A percentile compares a stretch with the other conserved stretches of the same genome.
These are phyloP conservation scores for Tympanopsis confertula DNA, from an alignment of 2,329 filamentous ascomycete genomes.

Conservation along the genomic window DNA sequence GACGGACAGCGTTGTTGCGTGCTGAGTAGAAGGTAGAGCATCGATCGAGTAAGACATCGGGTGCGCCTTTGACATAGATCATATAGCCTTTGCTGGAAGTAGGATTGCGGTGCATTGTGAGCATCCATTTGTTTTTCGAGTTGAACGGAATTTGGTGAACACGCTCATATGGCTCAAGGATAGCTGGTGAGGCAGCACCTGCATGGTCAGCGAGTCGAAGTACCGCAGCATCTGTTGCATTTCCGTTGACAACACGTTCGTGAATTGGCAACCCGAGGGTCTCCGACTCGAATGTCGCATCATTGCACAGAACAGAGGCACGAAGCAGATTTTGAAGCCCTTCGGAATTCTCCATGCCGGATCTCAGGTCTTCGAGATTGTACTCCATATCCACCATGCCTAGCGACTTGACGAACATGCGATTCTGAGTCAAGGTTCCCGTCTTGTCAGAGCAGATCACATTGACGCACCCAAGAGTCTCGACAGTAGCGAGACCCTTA, in stretches of 20 bases:
- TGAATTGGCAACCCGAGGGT: constrained; percentile 19
- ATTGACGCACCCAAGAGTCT: constrained; percentile 29
- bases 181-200: not conserved
- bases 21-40: constrained; percentile 13
- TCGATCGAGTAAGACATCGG: constrained; percentile 11
- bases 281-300: constrained; percentile 26
- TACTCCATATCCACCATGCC: constrained; percentile 21
- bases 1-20: constrained; percentile 13
- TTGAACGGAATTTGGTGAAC: constrained; percentile 33
- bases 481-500: constrained; percentile 26
- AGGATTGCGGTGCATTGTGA: constrained; percentile 18
- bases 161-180: constrained; percentile 7
- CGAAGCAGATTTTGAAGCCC: constrained; percentile 11
- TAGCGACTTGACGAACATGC: constrained; percentile 28
- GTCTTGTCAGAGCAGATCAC: constrained; percentile 31
- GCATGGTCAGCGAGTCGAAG: constrained; percentile 23
- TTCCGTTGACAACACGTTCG: constrained; percentile 23
- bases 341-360: constrained; percentile 5
- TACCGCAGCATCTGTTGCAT: constrained; percentile 29
- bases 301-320: constrained; percentile 25
- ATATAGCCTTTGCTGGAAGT: constrained; percentile 6
- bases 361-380: constrained; percentile 10
- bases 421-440: constrained; percentile 28
- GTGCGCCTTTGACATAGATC: constrained; percentile 11
- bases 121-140: constrained; percentile 37